Evolutionary conservation across 169 alveolate species (phyloP), one percentile per base, ranked within the genome.

Genomic region (Plasmodium fragile): DNA sequence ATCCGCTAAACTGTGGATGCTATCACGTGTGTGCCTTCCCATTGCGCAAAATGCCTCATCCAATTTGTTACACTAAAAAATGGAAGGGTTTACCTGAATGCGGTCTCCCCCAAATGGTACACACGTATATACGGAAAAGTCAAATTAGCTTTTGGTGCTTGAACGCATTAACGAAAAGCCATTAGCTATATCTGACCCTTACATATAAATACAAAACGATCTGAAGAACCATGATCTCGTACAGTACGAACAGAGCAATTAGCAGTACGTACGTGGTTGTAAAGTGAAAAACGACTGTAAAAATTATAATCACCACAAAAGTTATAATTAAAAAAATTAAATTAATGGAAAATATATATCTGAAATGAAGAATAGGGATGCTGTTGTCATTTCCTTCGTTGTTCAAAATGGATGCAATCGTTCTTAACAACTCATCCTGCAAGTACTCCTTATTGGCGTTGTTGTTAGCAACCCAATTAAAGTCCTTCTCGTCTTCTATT

Each of bases 391-490:
- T 43, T 25, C 49, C 52, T 69, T 81, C 92, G 55, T 80, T 90
- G 53, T 78, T 90, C 81, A 90, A 69, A 32, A 90, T 18, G 8
- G 90, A 90, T 30, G 83, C 81, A 41, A 90, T 80, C 8, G 83
- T 90, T 18, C 92, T 55, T 45, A 90, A 80, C 80, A 90, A 81
- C 39, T 90, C 92, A 65, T 90, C 94, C 80, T 90, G 94, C 73
- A 90, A 79, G 65, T 80, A 65, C 39, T 90, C 94, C 34, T 90
- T 90, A 80, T 90, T 81, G 4, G 72, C 30, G 45, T 80, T 90
- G 69, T 55, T 43, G 59, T 70, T 81, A 39, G 11, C 36, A 10
- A 81, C 6, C 94, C 94, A 80, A 3, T 90, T 78, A 28, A 90
- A 41, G 80, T 90, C 94, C 25, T 80, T 81, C 36, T 81, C 94